phyloP scores from a whole-genome alignment of 129 eudicot species.

The Daucus carota region DH1_v3.0 NC_030389.2:42258001-42258500 shows the following conservation, averaged over 20 bases:
- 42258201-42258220: slow-evolving; percentile 82
- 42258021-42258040: slow-evolving; percentile 23
- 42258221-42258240: slow-evolving; percentile 64
- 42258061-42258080: slow-evolving; percentile 74
- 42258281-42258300: slow-evolving; percentile 71
- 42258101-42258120: slow-evolving; percentile 30
- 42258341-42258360: slow-evolving; percentile 61
- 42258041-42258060: slow-evolving; percentile 53
- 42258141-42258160: slow-evolving; percentile 83
- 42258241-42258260: slow-evolving; percentile 65
- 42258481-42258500: neutral
- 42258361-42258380: slow-evolving; percentile 64
- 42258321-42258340: slow-evolving; percentile 30
- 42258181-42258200: slow-evolving; percentile 44
- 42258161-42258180: slow-evolving; percentile 42
- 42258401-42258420: slow-evolving; percentile 21
- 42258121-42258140: slow-evolving; percentile 67
- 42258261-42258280: slow-evolving; percentile 84
- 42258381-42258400: slow-evolving; percentile 53
- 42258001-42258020: slow-evolving; percentile 17
- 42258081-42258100: slow-evolving; percentile 35
- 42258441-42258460: neutral
- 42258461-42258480: neutral
- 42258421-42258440: neutral
- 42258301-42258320: slow-evolving; percentile 47